Evolutionary conservation across 805 yeast species (phyloP), one percentile per base, ranked within the genome.

Genomic region (Metschnikowia baotianmanensis): DNA sequence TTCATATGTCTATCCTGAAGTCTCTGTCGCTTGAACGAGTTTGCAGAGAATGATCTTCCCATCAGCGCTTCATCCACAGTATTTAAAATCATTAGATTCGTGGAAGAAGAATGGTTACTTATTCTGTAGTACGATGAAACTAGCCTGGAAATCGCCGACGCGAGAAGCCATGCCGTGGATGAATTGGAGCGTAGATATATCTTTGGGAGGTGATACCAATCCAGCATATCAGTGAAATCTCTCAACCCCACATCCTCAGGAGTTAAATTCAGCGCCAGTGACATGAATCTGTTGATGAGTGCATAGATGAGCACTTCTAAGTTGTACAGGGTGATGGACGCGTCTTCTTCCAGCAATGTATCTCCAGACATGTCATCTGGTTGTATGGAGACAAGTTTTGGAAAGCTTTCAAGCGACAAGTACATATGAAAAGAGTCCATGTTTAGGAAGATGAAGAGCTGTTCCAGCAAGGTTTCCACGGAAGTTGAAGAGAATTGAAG

Each of bases 381-480:
- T 8, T 22, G 52, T 25, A 52, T 61, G 4, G 63, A 67, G 7
- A 34, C 30, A 4, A 60, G 42, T 24, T 44, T 53, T 1, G 69
- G 68, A 0, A 63, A 40, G 3, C 46, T 31, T 1, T 38, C 42
- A 11, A 63, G 35, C 27, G 54, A 47, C 3, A 78, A 50, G 40
- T 68, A 67, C 6, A 69, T 67, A 16, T 74, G 61, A 1, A 57
- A 45, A 6, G 59, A 54, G 1, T 71, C 58, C n/a, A 78, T 39
- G 34, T 78, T 67, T 8, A 72, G 51, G 45, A 81, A 77, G 7
- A 36, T 10, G 29, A 45, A 35, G 17, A 48, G 34, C 50, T 79
- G 80, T 11, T 61, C 61, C 34, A 63, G 69, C 3, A 78, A 45
- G 0, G 63, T 52, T 2, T 66, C 73, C 50, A 67, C 69, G 8